Percentiles rank a stretch among this genome's conserved stretches.
phyloP scores from a whole-genome alignment of 495 filamentous ascomycete genomes.

The Ramalina intermedia region DNA sequence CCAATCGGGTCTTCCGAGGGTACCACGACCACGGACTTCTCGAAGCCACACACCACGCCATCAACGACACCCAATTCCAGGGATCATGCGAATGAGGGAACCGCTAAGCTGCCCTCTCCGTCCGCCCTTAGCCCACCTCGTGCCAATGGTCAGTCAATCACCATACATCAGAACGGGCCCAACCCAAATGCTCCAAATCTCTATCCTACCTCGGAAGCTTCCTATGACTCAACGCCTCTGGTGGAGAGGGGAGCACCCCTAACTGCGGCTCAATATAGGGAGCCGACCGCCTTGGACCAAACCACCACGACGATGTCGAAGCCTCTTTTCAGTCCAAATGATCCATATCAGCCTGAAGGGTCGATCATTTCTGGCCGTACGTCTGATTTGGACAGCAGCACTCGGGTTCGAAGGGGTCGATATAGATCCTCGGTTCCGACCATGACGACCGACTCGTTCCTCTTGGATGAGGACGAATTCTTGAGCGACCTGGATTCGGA shows the following conservation, averaged over 20 bases:
- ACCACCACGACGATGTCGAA: constrained; percentile 9
- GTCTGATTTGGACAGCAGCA: background rate
- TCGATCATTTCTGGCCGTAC: constrained; percentile 24
- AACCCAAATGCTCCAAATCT: constrained; percentile 6
- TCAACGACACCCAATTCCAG: background rate
- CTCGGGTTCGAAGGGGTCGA: constrained; percentile 40
- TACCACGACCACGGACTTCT: background rate
- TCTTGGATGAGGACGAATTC: constrained; percentile 53
- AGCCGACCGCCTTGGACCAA: constrained; percentile 13
- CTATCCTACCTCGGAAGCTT: constrained; percentile 43
- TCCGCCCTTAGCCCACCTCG: background rate
- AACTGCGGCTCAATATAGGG: constrained; percentile 38
- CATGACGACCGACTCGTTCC: constrained; percentile 37
- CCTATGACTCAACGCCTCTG: constrained; percentile 64
- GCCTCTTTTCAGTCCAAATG: constrained; percentile 11
- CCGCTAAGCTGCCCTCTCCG: background rate
- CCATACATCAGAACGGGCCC: background rate
- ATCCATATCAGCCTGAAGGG: background rate
- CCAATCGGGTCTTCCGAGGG: constrained; percentile 5
- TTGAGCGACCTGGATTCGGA: constrained; percentile 71
- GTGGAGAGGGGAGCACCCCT: constrained; percentile 43
- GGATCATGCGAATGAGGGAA: background rate
- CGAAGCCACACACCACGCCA: background rate
- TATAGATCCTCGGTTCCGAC: constrained; percentile 24
- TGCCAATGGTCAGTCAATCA: background rate